Base-by-base conservation (phyloP, 805 yeast genomes). In the Ogataea thermomethanolica region DNA sequence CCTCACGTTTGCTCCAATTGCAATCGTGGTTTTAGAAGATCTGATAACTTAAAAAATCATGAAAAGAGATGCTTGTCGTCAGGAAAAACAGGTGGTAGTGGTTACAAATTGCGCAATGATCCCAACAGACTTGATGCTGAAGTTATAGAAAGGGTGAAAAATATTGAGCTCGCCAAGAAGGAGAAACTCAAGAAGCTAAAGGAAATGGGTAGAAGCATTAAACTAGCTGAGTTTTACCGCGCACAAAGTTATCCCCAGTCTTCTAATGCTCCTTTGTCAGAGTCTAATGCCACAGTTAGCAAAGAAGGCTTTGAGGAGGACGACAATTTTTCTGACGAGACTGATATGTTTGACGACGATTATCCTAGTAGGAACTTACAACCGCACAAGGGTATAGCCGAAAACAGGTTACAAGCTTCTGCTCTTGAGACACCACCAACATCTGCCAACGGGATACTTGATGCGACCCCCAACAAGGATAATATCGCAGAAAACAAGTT, bases 41-140 rank as follows among this genome's bases (percentile, higher is more conserved):
- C 62, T 1, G 62, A 56, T 33, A 56, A 57, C 33, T 35, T 57
- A 41, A 55, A 48, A 32, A 54, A 51, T 22, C 62, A 57, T 33
- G 50, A 53, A 33, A 45, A 50, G 13, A 48, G 57, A 27, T 55
- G 59, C 32, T 47, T 50, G 14, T 44, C 44, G 15, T 49, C 55
- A 11, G 40, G 45, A 7, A 49, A 49, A 29, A 41, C 39, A 6
- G 47, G 43, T 25, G 44, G 49, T 23, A 50, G 50, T 11, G 56
- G 56, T 5, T 53, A 53, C 26, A 50, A 33, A 14, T 27, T 53
- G 10, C 47, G 51, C 11, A 36, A 46, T 24, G 56, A 53, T 36
- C 56, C 56, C 2, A 30, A 33, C 28, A 47, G 56, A 40, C 35
- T 53, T 29, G 54, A 46, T 29, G 53, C 51, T 3, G 26, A 24